phyloP scores from a whole-genome alignment of 805 yeast species.

The Candida maltosa region DNA sequence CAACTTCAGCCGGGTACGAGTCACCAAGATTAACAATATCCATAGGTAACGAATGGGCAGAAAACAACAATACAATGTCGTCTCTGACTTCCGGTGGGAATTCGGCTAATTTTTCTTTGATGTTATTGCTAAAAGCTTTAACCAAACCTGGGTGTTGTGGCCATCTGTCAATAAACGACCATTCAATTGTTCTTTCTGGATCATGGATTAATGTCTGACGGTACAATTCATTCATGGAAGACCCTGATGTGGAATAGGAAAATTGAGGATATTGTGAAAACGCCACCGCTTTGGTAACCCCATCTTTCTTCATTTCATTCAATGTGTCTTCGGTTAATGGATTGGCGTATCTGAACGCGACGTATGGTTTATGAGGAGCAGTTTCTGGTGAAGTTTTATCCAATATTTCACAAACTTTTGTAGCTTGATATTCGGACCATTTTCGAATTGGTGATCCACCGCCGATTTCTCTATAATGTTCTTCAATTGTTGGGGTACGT shows the following conservation, averaged over 20 bases:
- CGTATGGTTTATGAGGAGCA: constrained; percentile 95
- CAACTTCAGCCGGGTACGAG: constrained; percentile 97
- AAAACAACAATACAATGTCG: constrained; percentile 68
- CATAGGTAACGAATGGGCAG: constrained; percentile 98
- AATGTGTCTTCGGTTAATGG: constrained; percentile 88
- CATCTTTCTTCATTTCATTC: constrained; percentile 72
- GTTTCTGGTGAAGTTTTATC: constrained; percentile 76
- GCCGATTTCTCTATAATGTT: constrained; percentile 83
- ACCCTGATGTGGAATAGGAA: constrained; percentile 91
- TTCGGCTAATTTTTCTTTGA: constrained; percentile 56
- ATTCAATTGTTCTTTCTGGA: constrained; percentile 66
- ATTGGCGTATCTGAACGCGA: constrained; percentile 91
- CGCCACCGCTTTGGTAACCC: constrained; percentile 86
- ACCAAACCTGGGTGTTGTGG: constrained; percentile 83
- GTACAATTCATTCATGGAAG: constrained; percentile 83
- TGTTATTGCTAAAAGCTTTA: constrained; percentile 70
- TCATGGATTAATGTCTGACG: constrained; percentile 65
- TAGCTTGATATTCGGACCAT: constrained; percentile 87
- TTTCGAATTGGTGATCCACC: constrained; percentile 95
- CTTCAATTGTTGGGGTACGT: constrained; percentile 83
- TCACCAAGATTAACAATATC: constrained; percentile 91
- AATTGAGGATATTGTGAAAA: constrained; percentile 97
- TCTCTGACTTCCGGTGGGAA: constrained; percentile 61
- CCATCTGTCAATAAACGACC: constrained; percentile 96
- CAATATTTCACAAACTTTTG: constrained; percentile 72